These are phyloP conservation scores for Quercus rubra DNA, from an alignment of 306 rosid species.

Conservation along the genomic window DNA sequence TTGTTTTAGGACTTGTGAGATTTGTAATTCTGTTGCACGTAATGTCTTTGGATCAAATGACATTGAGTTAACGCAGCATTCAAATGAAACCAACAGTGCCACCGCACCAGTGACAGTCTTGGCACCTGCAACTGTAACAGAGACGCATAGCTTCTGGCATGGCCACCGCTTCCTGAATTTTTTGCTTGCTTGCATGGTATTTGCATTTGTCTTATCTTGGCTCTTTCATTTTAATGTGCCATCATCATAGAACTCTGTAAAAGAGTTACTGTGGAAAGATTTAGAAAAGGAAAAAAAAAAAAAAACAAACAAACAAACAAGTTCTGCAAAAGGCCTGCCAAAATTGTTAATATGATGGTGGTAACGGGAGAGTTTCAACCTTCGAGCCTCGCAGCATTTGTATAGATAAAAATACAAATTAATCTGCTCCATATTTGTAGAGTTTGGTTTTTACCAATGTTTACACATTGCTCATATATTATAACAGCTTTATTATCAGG, in stretches of 20 bases:
- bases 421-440: conserved; percentile 20
- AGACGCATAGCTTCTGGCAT: conserved; percentile 80
- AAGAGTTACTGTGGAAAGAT: conserved; percentile 1
- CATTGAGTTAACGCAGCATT: conserved; percentile 54
- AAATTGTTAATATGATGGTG: background rate
- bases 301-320: background rate
- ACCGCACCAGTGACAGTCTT: conserved; percentile 42
- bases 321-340: background rate
- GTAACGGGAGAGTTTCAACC: conserved; percentile 13
- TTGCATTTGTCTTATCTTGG: conserved; percentile 96
- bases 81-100: conserved; percentile 40
- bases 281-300: conserved; percentile 1
- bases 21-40: conserved; percentile 75
- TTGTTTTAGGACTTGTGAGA: conserved; percentile 81
- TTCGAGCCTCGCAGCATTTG: conserved; percentile 20
- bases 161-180: conserved; percentile 93
- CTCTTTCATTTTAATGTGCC: conserved; percentile 82
- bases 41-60: conserved; percentile 61
- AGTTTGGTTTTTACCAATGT: conserved; percentile 18
- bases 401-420: conserved; percentile 10
- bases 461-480: conserved; percentile 29
- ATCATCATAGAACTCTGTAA: conserved; percentile 34
- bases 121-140: conserved; percentile 40
- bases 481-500: conserved; percentile 24
- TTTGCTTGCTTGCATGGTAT: conserved; percentile 89